Evolutionary conservation across 306 rosid genomes (phyloP).

Genomic region (Cucurbita maxima): DNA sequence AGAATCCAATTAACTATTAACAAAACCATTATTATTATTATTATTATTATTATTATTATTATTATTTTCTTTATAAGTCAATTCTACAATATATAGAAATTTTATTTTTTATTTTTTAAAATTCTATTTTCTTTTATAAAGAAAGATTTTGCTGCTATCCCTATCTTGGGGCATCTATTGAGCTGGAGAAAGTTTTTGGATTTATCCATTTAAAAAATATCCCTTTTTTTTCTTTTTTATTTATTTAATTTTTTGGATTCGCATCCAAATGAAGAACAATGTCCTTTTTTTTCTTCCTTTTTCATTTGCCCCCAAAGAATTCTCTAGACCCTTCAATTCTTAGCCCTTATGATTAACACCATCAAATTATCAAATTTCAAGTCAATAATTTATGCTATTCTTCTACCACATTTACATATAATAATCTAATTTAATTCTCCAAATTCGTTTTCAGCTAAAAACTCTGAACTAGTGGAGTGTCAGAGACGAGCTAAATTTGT

Average conservation of each 20-base stretch:
- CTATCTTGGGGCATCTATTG: constrained; percentile 49
- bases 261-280: constrained; percentile 19
- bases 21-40: too few relatives aligned
- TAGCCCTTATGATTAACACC: neutral
- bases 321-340: neutral
- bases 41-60: neutral
- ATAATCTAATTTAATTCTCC: too few relatives aligned
- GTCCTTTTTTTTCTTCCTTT: constrained; percentile 5
- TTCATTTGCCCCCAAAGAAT: constrained; percentile 3
- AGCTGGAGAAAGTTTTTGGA: constrained; percentile 36
- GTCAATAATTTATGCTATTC: too few relatives aligned
- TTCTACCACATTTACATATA: too few relatives aligned
- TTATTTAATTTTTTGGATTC: constrained; percentile 9
- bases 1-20: neutral
- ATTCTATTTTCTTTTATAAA: neutral
- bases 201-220: constrained; percentile 53
- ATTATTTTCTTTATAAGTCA: neutral
- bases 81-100: neutral
- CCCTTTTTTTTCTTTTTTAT: constrained; percentile 10
- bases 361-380: neutral
- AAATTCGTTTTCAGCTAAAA: too few relatives aligned
- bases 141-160: constrained; percentile 14
- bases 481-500: too few relatives aligned
- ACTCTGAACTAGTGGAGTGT: too few relatives aligned
- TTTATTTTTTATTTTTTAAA: neutral